phyloP scores from a whole-genome alignment of 2,329 filamentous ascomycete species.

The Hypoxylon sp. region DNA sequence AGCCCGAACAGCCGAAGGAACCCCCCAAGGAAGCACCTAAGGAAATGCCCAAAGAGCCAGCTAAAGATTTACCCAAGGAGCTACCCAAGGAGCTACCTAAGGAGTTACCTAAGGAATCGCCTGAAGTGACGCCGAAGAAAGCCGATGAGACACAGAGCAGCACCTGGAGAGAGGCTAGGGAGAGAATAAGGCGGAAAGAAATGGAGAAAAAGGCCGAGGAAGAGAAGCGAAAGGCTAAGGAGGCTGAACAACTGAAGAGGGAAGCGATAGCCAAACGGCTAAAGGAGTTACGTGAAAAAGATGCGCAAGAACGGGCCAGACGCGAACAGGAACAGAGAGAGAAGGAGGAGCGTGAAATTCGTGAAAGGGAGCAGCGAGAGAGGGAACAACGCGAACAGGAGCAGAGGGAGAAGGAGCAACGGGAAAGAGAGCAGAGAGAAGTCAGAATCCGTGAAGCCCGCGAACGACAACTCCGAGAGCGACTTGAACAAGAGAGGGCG shows the following conservation, averaged over 20 bases:
- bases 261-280: conserved; percentile 63
- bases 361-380: conserved; percentile 45
- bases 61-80: conserved; percentile 3
- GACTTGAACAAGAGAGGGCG: conserved; percentile 52
- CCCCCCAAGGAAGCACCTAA: neutral
- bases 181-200: no score
- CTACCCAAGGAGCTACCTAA: neutral
- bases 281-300: conserved; percentile 64
- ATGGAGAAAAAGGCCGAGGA: conserved; percentile 49
- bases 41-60: conserved; percentile 1
- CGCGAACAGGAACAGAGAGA: conserved; percentile 46
- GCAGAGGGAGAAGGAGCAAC: conserved; percentile 45
- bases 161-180: conserved; percentile 22
- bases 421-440: conserved; percentile 46
- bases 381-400: conserved; percentile 47
- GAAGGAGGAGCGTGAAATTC: conserved; percentile 49
- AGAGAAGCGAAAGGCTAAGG: conserved; percentile 69
- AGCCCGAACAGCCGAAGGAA: conserved; percentile 1
- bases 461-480: conserved; percentile 47
- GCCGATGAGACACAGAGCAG: conserved; percentile 4
- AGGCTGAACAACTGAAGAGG: conserved; percentile 67
- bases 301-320: conserved; percentile 48
- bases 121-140: neutral
- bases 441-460: conserved; percentile 46
- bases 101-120: neutral